Evolutionary conservation across 2,329 filamentous ascomycete genomes (phyloP), one percentile per base, ranked within the genome.

Genomic region (Xylaria sp.): DNA sequence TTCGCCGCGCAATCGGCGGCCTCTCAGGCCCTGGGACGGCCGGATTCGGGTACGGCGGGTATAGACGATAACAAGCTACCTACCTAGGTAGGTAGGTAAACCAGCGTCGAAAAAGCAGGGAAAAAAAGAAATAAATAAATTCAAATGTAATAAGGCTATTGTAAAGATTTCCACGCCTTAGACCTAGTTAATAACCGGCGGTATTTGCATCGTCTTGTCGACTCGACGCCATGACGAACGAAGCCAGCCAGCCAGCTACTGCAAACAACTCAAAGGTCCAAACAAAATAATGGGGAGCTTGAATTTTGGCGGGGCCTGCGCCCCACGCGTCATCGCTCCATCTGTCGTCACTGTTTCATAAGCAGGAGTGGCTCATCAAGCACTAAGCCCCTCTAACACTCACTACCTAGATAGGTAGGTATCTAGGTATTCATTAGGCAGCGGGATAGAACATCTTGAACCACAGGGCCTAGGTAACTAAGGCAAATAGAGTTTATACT

Each of bases 301-400:
- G 29, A 36, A 25, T 39, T 56, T 45, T 38, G 61, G 33, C 20
- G 44, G 33, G 45, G 25, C 25, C 36, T 49, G 13, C 25, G 47
- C 54, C 59, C 54, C 54, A 53, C 54, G 58, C 64, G 64, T 66
- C 64, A 66, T 66, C 36, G 63, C 25, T 38, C n/a, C 50, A n/a
- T 36, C 47, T 54, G 33, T 63, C 66, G 63, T 69, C 66, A 69
- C 63, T 57, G 66, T 63, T 56, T 27, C 63, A 60, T 68, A 59
- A 66, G 66, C 62, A 51, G 22, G 38, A 60, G 66, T 66, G 66
- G 66, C 66, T 69, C 56, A 59, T 61, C 63, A 10, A 17, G 42
- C 25, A 45, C 42, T 9, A 38, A 11, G 13, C 11, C 13, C 36
- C 13, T 11, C 36, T 15, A 38, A 11, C 11, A 38, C 36, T 13